Base-by-base conservation (phyloP, 345 rosid species). In the Populus simonii region DNA sequence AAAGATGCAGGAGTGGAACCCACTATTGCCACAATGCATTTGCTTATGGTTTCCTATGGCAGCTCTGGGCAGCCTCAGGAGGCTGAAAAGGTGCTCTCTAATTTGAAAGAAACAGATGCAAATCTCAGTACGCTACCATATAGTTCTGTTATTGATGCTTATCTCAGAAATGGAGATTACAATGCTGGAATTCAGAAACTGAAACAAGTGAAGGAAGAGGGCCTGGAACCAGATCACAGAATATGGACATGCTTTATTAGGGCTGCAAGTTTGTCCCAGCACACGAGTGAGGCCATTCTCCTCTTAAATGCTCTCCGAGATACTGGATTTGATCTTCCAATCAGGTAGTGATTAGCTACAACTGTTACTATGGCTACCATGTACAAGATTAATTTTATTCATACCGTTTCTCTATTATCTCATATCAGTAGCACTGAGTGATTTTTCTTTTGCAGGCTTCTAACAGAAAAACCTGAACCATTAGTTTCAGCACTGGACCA, bases 221-320 rank as follows among this genome's bases (percentile, higher is more conserved):
- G 94, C 20, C 59, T 92, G 74, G 92, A 90, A 80, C 89, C 93
- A 73, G 98, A 95, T 85, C 94, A 92, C 83, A 88, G 92, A 82
- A 88, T 93, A 85, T 93, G 99, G 99, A 93, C 99, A 62, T 92
- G 96, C 90, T 95, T 95, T 83, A 78, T 92, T 61, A 91, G 97
- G 83, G 96, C 94, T 66, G 97, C 98, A 68, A 95, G 99, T 86
- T 83, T 93, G 77, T 83, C 87, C 41, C 82, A 84, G 75, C 74
- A 71, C 55, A 81, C 84, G 71, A 84, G 76, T 70, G 96, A 92
- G 78, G 94, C 92, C 72, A 82, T 89, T 78, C 33, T 78, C 66
- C 92, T 93, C 80, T 82, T 93, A 76, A 86, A 84, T 73, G 97
- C 97, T 51, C 88, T 93, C 67, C 86, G 59, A 65, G 90, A 89